A percentile compares a stretch with the other conserved stretches of the same genome.
Conservation (phyloP, 148 eudicot genomes). For the Talinum fruticosum region DNA sequence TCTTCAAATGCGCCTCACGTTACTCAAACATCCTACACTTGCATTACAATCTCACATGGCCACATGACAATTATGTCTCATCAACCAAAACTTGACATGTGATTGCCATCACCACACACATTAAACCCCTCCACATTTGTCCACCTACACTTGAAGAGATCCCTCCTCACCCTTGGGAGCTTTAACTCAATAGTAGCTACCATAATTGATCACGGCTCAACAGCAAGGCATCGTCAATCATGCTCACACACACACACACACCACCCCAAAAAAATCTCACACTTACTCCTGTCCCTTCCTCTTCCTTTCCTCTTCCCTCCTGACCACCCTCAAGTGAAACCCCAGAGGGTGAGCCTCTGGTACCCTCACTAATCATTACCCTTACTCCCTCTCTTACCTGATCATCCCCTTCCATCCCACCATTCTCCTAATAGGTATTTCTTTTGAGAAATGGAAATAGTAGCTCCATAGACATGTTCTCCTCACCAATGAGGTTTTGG, state of each 20-base stretch:
- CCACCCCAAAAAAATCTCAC: too few species aligned
- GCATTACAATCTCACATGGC: background rate
- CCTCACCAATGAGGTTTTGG: background rate
- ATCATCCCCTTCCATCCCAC: conserved; percentile 1
- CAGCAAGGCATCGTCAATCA: too few species aligned
- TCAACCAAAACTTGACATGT: background rate
- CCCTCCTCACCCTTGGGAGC: too few species aligned
- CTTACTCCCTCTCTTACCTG: background rate
- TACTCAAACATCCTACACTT: background rate
- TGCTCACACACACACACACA: too few species aligned
- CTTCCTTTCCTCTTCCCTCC: background rate
- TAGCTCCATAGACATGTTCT: background rate
- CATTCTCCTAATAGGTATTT: background rate
- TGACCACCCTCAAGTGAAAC: background rate
- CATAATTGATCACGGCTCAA: too few species aligned
- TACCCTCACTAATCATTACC: background rate
- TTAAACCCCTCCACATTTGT: background rate
- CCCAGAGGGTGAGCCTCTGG: background rate
- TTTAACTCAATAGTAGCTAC: too few species aligned
- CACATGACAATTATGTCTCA: background rate
- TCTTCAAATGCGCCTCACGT: background rate
- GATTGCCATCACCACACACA: background rate
- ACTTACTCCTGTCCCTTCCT: background rate
- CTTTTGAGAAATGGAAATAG: background rate
- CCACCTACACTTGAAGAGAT: background rate